Base-by-base conservation (phyloP, 371 early-diverging fungal species). In the Coemansia sp. region DNA sequence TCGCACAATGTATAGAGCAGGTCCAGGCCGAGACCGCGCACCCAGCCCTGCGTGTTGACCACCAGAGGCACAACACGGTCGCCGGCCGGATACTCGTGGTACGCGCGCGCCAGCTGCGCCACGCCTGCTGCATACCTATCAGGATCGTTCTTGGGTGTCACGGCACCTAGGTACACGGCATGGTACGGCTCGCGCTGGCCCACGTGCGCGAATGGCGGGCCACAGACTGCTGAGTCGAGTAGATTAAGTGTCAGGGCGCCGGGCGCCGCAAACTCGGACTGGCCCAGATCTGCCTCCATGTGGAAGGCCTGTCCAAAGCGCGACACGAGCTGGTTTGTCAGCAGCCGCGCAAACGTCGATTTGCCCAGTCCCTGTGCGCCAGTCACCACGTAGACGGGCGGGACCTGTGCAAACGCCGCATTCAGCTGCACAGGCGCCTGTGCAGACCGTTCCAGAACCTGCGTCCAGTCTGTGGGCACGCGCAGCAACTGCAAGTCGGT, bases 11-110 rank as follows among this genome's bases (percentile, higher is more conserved):
- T 65, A 40, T 76, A 74, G 62, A 67, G 67, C 52, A 79, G 55
- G 59, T 79, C 67, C 3, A 77, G 62, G 13, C 80, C 76, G 54
- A 79, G 67, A 48, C 84, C 85, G 68, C 80, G 84, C 30, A 82
- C 67, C 87, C 87, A 87, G 1, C 87, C 87, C 49, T 82, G 79
- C 5, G 87, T 87, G 58, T 87, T 87, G 31, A 87, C 82, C 1
- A 87, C 78, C 7, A 86, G 75, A 0, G 86, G 86, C 8, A 73
- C 40, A 4, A 61, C 58, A 3, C 16, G n/a, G 32, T 30, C 51
- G 14, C 43, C 36, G 9, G 41, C 8, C 14, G 59, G n/a, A 35
- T 57, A 47, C 31, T 64, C 67, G n/a, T 67, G 34, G 32, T 78
- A 79, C 16, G 81, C 68, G 4, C 70, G 55, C 0, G 59, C 51